Conservation (phyloP, 2,329 filamentous ascomycete species). For the Alternaria gansuensis region DNA sequence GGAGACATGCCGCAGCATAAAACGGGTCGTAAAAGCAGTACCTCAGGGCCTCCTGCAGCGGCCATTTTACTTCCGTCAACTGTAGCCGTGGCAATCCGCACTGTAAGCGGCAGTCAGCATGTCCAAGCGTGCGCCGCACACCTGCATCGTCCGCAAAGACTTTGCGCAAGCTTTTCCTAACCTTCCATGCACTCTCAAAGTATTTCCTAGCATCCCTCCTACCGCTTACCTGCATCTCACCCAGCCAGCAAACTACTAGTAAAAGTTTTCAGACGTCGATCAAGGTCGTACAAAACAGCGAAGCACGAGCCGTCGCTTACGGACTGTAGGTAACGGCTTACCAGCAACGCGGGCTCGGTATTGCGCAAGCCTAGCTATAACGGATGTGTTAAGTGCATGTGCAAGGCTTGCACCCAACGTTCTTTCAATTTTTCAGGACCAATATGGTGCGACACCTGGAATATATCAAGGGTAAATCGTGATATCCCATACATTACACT, state of each 20-base stretch:
- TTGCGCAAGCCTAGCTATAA: conserved; percentile 24
- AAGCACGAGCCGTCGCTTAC: conserved; percentile 28
- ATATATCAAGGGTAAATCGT: conserved; percentile 16
- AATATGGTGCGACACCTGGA: conserved; percentile 14
- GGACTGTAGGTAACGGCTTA: conserved; percentile 23
- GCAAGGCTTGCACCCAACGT: conserved; percentile 8
- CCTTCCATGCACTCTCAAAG: conserved; percentile 1
- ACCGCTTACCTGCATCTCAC: conserved; percentile 3
- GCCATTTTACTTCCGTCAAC: conserved; percentile 1
- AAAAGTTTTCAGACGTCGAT: conserved; percentile 13
- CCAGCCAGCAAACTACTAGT: conserved; percentile 6
- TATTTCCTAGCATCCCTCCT: not conserved
- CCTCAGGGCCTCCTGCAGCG: conserved; percentile 7
- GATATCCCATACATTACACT: not conserved
- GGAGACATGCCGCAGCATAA: not conserved
- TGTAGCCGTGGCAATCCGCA: conserved; percentile 12
- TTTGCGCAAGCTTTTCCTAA: conserved; percentile 2
- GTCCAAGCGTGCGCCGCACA: conserved; percentile 8
- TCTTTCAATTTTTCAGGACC: conserved; percentile 1
- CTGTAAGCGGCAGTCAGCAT: conserved; percentile 17
- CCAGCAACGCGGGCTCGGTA: conserved; percentile 24
- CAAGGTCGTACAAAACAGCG: conserved; percentile 20
- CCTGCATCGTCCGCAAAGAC: conserved; percentile 10
- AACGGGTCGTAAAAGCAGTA: conserved; percentile 3
- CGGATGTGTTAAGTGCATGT: conserved; percentile 22